Evolutionary conservation across 192 early-diverging fungal species (phyloP).

Genomic region (Chytriomyces confervae): DNA sequence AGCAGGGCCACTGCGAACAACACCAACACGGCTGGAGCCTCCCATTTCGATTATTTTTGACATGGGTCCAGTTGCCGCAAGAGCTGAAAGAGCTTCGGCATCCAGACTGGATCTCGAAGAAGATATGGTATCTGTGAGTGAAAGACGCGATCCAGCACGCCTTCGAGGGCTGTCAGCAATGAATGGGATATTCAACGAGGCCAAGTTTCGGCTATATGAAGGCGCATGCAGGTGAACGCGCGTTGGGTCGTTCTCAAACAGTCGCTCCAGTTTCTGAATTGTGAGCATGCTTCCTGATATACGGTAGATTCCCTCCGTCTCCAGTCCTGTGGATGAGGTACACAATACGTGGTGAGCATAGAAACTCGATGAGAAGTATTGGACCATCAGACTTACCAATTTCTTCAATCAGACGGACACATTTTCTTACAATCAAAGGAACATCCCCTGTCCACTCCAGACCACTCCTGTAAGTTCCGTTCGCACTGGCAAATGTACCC

Average conservation of each 20-base stretch:
- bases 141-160: slow-evolving; percentile 46
- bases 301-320: slow-evolving; percentile 59
- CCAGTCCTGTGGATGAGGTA: slow-evolving; percentile 36
- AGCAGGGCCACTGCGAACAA: background rate
- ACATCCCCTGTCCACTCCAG: slow-evolving; percentile 43
- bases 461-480: slow-evolving; percentile 21
- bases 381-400: slow-evolving; percentile 42
- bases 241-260: slow-evolving; percentile 49
- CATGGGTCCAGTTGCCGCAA: slow-evolving; percentile 9
- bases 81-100: slow-evolving; percentile 1
- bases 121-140: slow-evolving; percentile 50
- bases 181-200: slow-evolving; percentile 33
- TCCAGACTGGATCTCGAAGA: slow-evolving; percentile 39
- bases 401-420: slow-evolving; percentile 56
- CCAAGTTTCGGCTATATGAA: slow-evolving; percentile 25
- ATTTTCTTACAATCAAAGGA: slow-evolving; percentile 53
- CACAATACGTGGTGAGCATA: background rate
- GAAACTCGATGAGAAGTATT: slow-evolving; percentile 7
- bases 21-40: background rate
- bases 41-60: slow-evolving; percentile 29
- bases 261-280: slow-evolving; percentile 44
- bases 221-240: slow-evolving; percentile 49
- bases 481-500: slow-evolving; percentile 42
- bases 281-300: slow-evolving; percentile 53
- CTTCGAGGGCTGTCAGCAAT: slow-evolving; percentile 28